Evolutionary conservation across 169 alveolate species (phyloP).

Genomic region (Cyclospora cayetanensis): DNA sequence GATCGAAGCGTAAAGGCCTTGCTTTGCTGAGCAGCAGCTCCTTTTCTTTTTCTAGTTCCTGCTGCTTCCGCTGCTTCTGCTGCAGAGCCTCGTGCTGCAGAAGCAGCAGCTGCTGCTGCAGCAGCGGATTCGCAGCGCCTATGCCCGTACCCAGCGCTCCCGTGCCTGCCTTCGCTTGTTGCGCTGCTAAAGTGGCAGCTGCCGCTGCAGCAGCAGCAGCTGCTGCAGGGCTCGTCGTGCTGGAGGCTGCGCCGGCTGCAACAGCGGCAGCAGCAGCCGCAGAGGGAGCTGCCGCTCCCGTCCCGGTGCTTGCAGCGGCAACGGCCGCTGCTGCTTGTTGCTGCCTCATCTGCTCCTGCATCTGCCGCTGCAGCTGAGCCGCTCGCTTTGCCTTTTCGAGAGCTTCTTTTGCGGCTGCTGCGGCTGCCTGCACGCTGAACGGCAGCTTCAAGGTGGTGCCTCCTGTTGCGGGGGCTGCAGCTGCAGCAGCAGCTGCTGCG

Average conservation of each 20-base stretch:
- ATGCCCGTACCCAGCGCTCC: not conserved
- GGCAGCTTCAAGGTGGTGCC: not conserved
- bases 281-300: not conserved
- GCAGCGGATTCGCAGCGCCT: not conserved
- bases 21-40: not conserved
- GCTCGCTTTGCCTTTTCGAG: not conserved
- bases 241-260: not conserved
- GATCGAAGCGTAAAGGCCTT: not conserved
- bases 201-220: constrained; percentile 4
- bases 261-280: not conserved
- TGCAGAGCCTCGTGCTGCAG: not conserved
- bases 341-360: constrained; percentile 30
- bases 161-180: not conserved
- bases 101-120: constrained; percentile 34
- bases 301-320: not conserved
- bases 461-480: not conserved
- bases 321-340: constrained; percentile 31
- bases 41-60: not conserved
- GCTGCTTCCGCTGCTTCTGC: constrained; percentile 27
- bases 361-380: constrained; percentile 14
- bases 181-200: constrained; percentile 5
- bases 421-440: not conserved
- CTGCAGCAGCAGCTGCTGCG: not conserved
- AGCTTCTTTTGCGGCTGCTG: constrained; percentile 30
- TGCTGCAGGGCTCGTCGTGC: constrained; percentile 11